A percentile compares a stretch with the other conserved stretches of the same genome.
Evolutionary conservation across 768 basidiomycete species (phyloP).

Genomic region (Pisolithus albus): DNA sequence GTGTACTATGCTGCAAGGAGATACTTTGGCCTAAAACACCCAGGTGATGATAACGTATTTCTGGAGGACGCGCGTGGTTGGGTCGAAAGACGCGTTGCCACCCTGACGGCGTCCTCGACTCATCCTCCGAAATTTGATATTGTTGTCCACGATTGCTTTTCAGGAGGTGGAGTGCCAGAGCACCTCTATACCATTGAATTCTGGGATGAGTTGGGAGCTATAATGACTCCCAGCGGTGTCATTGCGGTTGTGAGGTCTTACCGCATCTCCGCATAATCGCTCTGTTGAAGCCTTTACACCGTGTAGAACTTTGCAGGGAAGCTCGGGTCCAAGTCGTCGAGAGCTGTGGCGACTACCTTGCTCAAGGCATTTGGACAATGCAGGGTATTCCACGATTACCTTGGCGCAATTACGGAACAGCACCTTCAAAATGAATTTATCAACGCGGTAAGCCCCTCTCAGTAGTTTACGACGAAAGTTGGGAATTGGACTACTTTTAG

Average conservation of each 20-base stretch:
- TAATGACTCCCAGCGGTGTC: constrained; percentile 66
- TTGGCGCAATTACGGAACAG: constrained; percentile 39
- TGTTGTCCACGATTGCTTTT: constrained; percentile 89
- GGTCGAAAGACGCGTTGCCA: constrained; percentile 37
- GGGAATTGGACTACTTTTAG: constrained; percentile 31
- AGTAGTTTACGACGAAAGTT: neutral
- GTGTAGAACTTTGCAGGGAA: constrained; percentile 80
- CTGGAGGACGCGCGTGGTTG: constrained; percentile 73
- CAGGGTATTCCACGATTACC: constrained; percentile 73
- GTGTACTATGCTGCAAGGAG: constrained; percentile 77
- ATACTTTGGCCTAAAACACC: constrained; percentile 75
- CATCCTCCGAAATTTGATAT: constrained; percentile 45
- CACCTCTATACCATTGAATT: constrained; percentile 83
- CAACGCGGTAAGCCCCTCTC: constrained; percentile 56
- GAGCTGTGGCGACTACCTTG: constrained; percentile 65
- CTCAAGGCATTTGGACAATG: constrained; percentile 68
- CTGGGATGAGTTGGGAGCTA: constrained; percentile 60
- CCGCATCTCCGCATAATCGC: neutral
- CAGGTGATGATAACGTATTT: constrained; percentile 52
- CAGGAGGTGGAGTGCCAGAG: constrained; percentile 84
- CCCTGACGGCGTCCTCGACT: constrained; percentile 17
- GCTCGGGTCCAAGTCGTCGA: constrained; percentile 52
- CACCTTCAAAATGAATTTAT: constrained; percentile 47
- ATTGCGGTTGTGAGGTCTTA: constrained; percentile 64
- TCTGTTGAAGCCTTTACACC: constrained; percentile 1